Conservation (phyloP, 1,284 basidiomycete species). For the Ustilago curta region DNA sequence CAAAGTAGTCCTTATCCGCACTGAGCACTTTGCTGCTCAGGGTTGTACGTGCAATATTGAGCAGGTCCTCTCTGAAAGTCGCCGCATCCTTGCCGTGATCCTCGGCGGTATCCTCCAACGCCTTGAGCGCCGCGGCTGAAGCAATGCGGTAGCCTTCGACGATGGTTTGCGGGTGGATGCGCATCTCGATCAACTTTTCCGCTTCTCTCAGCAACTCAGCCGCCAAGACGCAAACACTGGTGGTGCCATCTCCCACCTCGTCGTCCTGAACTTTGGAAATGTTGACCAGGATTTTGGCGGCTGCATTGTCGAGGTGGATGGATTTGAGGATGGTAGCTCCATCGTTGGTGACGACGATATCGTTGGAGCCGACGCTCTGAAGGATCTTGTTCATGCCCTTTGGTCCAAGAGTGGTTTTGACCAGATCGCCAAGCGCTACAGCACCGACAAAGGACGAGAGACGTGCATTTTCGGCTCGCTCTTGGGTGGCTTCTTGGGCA, state of each 20-base stretch:
- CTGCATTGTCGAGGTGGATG: conserved; percentile 97
- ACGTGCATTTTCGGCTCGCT: conserved; percentile 96
- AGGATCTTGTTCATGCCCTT: conserved; percentile 96
- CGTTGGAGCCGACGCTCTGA: conserved; percentile 89
- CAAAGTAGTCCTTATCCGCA: conserved; percentile 98
- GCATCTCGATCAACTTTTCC: conserved; percentile 87
- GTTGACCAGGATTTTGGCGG: conserved; percentile 98
- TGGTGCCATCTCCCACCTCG: conserved; percentile 98
- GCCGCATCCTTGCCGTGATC: conserved; percentile 81
- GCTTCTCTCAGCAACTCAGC: conserved; percentile 93
- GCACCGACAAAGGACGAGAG: conserved; percentile 98
- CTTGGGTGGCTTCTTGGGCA: conserved; percentile 82
- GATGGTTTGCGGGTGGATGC: conserved; percentile 99
- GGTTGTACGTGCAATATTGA: conserved; percentile 97
- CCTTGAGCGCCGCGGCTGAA: conserved; percentile 83
- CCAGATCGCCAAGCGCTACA: conserved; percentile 93
- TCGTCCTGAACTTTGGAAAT: conserved; percentile 99
- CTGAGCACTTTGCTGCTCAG: conserved; percentile 95
- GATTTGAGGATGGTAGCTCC: conserved; percentile 98
- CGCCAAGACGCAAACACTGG: conserved; percentile 91
- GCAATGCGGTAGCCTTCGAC: conserved; percentile 98
- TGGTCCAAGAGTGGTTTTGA: conserved; percentile 97
- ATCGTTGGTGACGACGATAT: conserved; percentile 97
- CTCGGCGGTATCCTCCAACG: conserved; percentile 82
- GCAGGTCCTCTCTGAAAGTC: conserved; percentile 86